A percentile compares a stretch with the other conserved stretches of the same genome.
Evolutionary conservation across 2,329 filamentous ascomycete genomes (phyloP).

Genomic region (Berkeleyomyces basicola): DNA sequence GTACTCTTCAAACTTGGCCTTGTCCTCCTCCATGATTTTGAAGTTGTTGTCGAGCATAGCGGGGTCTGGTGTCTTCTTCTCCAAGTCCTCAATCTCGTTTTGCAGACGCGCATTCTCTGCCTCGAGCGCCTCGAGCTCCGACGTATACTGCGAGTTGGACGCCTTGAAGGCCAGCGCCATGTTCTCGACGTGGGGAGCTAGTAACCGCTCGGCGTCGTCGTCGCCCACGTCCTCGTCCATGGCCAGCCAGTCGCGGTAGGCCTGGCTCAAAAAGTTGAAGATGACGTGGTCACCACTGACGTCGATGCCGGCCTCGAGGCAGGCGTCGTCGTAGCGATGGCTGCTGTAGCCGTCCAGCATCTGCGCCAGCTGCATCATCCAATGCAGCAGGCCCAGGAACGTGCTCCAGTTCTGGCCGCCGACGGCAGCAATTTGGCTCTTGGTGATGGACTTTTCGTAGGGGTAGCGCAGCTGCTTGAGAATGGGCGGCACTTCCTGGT

Average conservation of each 20-base stretch:
- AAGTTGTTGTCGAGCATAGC: constrained; percentile 75
- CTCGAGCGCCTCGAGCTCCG: constrained; percentile 73
- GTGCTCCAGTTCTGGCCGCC: constrained; percentile 95
- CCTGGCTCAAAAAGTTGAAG: constrained; percentile 76
- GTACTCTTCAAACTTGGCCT: constrained; percentile 88
- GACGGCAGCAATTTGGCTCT: constrained; percentile 86
- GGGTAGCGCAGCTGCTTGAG: constrained; percentile 89
- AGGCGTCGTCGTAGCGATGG: constrained; percentile 78
- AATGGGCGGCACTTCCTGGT: constrained; percentile 83
- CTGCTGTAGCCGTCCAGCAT: constrained; percentile 74
- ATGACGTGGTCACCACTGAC: constrained; percentile 83
- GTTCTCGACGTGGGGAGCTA: constrained; percentile 67
- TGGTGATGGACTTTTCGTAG: constrained; percentile 88
- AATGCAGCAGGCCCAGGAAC: constrained; percentile 84
- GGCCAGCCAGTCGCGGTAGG: constrained; percentile 84
- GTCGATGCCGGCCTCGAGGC: constrained; percentile 73
- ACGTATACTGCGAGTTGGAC: constrained; percentile 67
- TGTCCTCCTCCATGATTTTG: constrained; percentile 88
- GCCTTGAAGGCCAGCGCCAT: constrained; percentile 82
- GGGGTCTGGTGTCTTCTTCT: constrained; percentile 72
- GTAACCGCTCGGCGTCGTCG: constrained; percentile 61
- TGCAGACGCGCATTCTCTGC: constrained; percentile 66
- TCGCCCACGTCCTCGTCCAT: constrained; percentile 81
- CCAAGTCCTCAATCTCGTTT: constrained; percentile 76
- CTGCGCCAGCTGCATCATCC: constrained; percentile 96